Evolutionary conservation across 352 stramenopile genomes (phyloP).

Genomic region (Phytophthora multivora): DNA sequence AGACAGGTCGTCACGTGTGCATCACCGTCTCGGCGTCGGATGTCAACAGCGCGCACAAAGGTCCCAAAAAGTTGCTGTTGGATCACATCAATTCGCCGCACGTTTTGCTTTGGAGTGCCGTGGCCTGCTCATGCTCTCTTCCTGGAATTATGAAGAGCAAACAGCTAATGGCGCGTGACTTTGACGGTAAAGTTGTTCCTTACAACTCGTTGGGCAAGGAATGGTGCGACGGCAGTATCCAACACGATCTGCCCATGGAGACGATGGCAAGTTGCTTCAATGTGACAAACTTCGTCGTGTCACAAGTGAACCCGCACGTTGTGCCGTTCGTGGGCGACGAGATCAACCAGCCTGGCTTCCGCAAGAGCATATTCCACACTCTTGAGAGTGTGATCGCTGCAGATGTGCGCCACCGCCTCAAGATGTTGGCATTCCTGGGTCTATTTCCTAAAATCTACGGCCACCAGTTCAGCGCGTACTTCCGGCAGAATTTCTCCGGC

Average conservation of each 20-base stretch:
- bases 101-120: conserved; percentile 91
- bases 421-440: conserved; percentile 83
- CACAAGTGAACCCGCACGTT: conserved; percentile 91
- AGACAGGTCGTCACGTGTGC: conserved; percentile 93
- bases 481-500: conserved; percentile 96
- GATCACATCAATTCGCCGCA: conserved; percentile 95
- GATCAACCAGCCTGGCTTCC: conserved; percentile 71
- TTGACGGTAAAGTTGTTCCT: conserved; percentile 83
- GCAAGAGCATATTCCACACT: conserved; percentile 73
- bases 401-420: conserved; percentile 68
- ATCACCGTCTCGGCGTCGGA: conserved; percentile 94
- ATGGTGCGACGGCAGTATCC: conserved; percentile 94
- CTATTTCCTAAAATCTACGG: conserved; percentile 85
- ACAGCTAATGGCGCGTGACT: conserved; percentile 82
- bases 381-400: conserved; percentile 87
- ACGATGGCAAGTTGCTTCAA: conserved; percentile 94
- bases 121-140: conserved; percentile 91
- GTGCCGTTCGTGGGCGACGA: conserved; percentile 93
- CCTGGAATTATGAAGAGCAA: conserved; percentile 94
- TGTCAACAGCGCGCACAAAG: conserved; percentile 82
- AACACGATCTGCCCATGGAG: conserved; percentile 93
- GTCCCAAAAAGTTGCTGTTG: conserved; percentile 84
- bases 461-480: conserved; percentile 78
- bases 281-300: conserved; percentile 93
- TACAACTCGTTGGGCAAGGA: conserved; percentile 94